Evolutionary conservation across 805 yeast species (phyloP), one percentile per base, ranked within the genome.

Genomic region (Jamesozyma lodderae): DNA sequence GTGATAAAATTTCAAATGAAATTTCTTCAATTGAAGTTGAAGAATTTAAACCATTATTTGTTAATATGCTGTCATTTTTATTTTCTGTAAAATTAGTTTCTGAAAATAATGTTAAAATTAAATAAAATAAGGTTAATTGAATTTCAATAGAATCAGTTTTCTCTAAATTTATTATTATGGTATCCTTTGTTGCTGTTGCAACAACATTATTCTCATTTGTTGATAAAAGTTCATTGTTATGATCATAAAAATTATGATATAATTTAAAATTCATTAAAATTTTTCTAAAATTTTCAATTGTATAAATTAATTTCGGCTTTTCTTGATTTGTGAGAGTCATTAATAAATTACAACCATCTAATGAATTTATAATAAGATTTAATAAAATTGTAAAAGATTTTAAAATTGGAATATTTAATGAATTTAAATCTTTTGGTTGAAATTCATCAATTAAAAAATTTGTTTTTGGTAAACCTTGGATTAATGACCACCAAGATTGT

Each of bases 401-500:
- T 32, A 54, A 38, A 11, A 35, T 34, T 13, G 53, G 51, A 20
- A 47, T 36, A 7, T 47, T 44, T n/a, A 52, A 28, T 3, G 44
- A 36, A 14, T 40, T 29, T 10, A 53, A 24, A 27, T 43, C 37
- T 16, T 52, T 48, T 14, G 59, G 55, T 23, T 47, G 52, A 29
- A 55, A 53, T 36, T 55, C 57, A 18, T 49, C 55, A 8, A 44
- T 39, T 10, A 49, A 25, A 37, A 52, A 54, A 31, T 56, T 53
- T 13, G 46, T 35, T 41, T 52, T 52, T 20, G 59, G 60, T 26
- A 48, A 35, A 13, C 57, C 57, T 31, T 51, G 52, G 3, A 53
- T 34, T 18, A 57, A 41, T 6, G 48, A 42, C 56, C 59, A 55
- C 61, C 60, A 57, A 7, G 55, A 48, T 15, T 45, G 45, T 33